These are phyloP conservation scores for Camelina hispida DNA, from an alignment of 345 rosid genomes.

Conservation along the genomic window DNA sequence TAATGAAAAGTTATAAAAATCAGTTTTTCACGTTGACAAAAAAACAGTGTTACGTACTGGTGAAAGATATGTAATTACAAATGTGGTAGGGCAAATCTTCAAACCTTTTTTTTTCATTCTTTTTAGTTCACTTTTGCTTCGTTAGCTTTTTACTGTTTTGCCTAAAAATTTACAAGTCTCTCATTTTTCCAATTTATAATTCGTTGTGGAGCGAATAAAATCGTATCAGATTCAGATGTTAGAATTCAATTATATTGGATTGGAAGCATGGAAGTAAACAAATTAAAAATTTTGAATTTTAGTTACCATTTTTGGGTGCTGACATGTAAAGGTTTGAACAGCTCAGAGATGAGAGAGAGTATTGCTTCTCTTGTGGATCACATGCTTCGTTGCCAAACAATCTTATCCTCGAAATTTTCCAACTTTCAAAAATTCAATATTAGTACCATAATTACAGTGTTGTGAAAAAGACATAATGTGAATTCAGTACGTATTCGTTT, in stretches of 20 bases:
- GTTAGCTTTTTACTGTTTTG: conserved; percentile 10
- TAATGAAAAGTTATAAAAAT: not conserved
- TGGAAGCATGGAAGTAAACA: not conserved
- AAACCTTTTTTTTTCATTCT: not conserved
- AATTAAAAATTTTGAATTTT: not conserved
- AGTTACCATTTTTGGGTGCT: conserved; percentile 19
- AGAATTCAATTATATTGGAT: not conserved
- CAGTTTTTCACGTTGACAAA: not conserved
- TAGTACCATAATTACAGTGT: not conserved
- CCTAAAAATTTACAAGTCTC: not conserved
- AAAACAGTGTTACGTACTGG: conserved; percentile 1
- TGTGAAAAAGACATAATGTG: conserved; percentile 27
- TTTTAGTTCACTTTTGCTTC: not conserved
- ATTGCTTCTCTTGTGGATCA: conserved; percentile 27
- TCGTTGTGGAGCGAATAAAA: not conserved
- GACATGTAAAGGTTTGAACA: conserved; percentile 33
- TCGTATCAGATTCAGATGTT: not conserved
- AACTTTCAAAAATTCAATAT: not conserved
- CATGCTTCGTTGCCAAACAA: conserved; percentile 39
- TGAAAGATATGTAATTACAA: not conserved
- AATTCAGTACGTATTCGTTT: conserved; percentile 17
- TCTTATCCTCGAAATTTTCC: not conserved
- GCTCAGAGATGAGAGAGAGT: conserved; percentile 23
- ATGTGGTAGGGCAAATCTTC: not conserved
- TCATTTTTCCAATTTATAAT: not conserved